Conservation (phyloP, 2,329 filamentous ascomycete genomes). For the Daldinia eschscholtzii region DNA sequence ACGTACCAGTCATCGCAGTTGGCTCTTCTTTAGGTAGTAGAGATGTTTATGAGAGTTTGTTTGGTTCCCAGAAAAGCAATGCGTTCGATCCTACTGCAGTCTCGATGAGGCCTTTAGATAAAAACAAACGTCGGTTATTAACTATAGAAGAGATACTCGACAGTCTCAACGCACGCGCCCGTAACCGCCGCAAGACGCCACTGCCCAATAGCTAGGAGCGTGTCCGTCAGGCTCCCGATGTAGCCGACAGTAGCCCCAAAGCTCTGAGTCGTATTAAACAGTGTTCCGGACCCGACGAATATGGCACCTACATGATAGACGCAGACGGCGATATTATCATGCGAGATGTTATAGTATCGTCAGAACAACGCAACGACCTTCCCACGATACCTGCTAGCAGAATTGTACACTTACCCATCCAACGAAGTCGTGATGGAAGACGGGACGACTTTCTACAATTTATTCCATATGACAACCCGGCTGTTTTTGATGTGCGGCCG, state of each 20-base stretch:
- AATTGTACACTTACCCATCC: conserved; percentile 37
- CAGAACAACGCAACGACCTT: not conserved
- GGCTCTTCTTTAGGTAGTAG: not conserved
- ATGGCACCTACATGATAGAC: conserved; percentile 3
- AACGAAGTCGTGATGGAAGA: not conserved
- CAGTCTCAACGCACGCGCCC: conserved; percentile 14
- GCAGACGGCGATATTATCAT: conserved; percentile 36
- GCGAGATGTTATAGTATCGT: conserved; percentile 19
- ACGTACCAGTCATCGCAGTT: not conserved
- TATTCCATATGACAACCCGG: conserved; percentile 41
- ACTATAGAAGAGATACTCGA: conserved; percentile 18
- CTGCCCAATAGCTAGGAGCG: not conserved
- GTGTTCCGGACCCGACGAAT: conserved; percentile 21
- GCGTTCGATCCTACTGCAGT: not conserved
- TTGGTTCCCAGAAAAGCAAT: not conserved
- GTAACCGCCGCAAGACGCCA: not conserved
- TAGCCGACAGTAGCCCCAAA: not conserved
- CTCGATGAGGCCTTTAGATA: not conserved
- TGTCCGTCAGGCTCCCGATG: not conserved
- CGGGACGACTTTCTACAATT: conserved; percentile 14
- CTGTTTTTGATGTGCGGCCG: conserved; percentile 32
- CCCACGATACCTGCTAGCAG: not conserved
- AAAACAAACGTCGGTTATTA: conserved; percentile 1
- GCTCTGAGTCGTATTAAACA: conserved; percentile 14
- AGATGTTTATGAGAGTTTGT: not conserved